A percentile compares a stretch with the other conserved stretches of the same genome.
phyloP scores from a whole-genome alignment of 495 filamentous ascomycete genomes.

The Geoglossum glabrum region DNA sequence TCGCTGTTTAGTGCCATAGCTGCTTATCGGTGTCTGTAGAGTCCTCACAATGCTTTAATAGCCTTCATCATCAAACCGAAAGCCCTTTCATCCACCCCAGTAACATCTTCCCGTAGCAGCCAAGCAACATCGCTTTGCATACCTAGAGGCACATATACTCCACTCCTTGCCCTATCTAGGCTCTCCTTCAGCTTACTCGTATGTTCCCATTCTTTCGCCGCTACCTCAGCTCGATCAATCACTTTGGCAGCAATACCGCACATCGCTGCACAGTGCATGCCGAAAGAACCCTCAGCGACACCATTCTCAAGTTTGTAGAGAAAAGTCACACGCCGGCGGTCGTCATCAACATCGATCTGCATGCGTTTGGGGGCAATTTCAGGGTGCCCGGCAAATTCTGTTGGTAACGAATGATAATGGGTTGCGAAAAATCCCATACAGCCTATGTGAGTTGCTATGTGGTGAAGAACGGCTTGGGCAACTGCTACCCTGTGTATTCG shows the following conservation, averaged over 20 bases:
- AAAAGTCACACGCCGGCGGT: conserved; percentile 65
- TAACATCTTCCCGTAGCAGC: conserved; percentile 39
- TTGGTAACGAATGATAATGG: conserved; percentile 85
- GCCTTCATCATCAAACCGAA: conserved; percentile 56
- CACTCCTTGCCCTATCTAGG: conserved; percentile 55
- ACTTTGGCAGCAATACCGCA: conserved; percentile 76
- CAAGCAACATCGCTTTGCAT: conserved; percentile 82
- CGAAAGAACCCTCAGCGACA: conserved; percentile 92
- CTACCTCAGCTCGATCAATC: conserved; percentile 68
- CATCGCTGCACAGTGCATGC: conserved; percentile 98
- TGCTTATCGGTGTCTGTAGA: not conserved
- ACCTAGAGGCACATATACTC: conserved; percentile 65
- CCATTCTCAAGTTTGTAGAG: conserved; percentile 88
- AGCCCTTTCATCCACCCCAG: conserved; percentile 22
- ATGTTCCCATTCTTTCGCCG: conserved; percentile 91
- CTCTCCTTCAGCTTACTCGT: conserved; percentile 77
- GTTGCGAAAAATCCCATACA: conserved; percentile 95
- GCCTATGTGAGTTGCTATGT: conserved; percentile 81
- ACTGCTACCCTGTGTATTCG: conserved; percentile 48
- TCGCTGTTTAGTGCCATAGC: not conserved
- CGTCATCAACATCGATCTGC: conserved; percentile 87
- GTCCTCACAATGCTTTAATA: conserved; percentile 45
- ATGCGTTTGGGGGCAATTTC: conserved; percentile 74
- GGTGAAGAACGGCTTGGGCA: conserved; percentile 87
- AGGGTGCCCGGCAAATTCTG: conserved; percentile 73